phyloP scores from a whole-genome alignment of 1,284 basidiomycete genomes.

The Sanghuangporus weigelae region DNA sequence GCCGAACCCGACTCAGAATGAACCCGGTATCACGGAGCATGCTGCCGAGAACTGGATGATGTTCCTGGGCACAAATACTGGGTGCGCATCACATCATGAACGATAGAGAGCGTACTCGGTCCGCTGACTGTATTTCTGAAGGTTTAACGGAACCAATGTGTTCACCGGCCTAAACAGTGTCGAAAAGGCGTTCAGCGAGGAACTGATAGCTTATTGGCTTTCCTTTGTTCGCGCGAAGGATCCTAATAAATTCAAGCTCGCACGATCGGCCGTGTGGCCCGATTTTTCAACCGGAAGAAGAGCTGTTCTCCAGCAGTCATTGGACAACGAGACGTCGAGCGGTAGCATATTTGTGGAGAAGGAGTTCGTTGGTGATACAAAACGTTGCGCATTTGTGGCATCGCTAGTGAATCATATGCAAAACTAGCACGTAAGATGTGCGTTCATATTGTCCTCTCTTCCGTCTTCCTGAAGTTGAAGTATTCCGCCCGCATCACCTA shows the following conservation, averaged over 20 bases:
- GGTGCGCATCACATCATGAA: conserved; percentile 29
- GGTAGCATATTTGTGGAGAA: conserved; percentile 42
- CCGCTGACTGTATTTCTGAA: conserved; percentile 20
- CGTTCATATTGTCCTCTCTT: too few relatives aligned
- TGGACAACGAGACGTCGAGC: conserved; percentile 23
- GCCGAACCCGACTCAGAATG: conserved; percentile 37
- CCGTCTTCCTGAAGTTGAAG: too few relatives aligned
- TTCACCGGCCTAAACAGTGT: conserved; percentile 36
- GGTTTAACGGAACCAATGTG: conserved; percentile 40
- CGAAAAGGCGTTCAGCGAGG: conserved; percentile 44
- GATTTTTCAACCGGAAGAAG: conserved; percentile 20
- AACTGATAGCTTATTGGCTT: conserved; percentile 56
- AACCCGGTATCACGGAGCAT: conserved; percentile 35
- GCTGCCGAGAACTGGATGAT: conserved; percentile 62
- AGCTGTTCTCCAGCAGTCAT: conserved; percentile 43
- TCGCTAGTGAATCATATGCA: conserved; percentile 29
- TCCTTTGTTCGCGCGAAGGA: conserved; percentile 52
- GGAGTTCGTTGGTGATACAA: conserved; percentile 33
- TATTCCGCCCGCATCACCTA: too few relatives aligned
- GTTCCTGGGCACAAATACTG: conserved; percentile 54
- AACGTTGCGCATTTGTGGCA: conserved; percentile 33
- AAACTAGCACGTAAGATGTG: conserved; percentile 23
- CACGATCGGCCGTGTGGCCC: conserved; percentile 33
- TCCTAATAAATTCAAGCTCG: conserved; percentile 47
- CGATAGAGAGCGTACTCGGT: not conserved